Percentiles rank a stretch among this genome's conserved stretches.
These are phyloP conservation scores for Penicilliopsis zonata DNA, from an alignment of 495 filamentous ascomycete species.

Conservation along the genomic window DNA sequence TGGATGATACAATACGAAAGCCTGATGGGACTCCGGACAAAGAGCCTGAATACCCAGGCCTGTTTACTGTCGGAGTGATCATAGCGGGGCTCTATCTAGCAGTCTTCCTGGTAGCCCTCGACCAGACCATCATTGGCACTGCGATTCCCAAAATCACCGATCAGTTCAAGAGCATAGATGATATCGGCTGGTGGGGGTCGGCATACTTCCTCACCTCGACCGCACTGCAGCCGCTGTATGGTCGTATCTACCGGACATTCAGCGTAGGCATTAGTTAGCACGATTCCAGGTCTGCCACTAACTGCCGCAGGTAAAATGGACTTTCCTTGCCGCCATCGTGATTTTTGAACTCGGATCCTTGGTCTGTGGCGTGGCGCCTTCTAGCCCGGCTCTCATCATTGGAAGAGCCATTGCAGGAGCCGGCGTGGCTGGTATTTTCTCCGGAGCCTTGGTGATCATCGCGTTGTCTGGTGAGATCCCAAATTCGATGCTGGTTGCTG, in stretches of 20 bases:
- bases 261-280: constrained; percentile 8
- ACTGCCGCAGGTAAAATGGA: constrained; percentile 28
- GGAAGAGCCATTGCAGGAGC: constrained; percentile 67
- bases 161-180: constrained; percentile 27
- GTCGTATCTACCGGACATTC: constrained; percentile 20
- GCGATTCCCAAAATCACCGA: constrained; percentile 34
- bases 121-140: constrained; percentile 34
- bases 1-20: not conserved
- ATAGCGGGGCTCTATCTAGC: constrained; percentile 32
- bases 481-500: not conserved
- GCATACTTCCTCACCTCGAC: constrained; percentile 23
- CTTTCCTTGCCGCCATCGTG: constrained; percentile 46
- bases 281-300: constrained; percentile 28
- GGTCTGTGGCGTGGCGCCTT: constrained; percentile 57
- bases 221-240: constrained; percentile 19
- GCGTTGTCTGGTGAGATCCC: constrained; percentile 11
- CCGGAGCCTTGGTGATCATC: constrained; percentile 61
- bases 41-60: constrained; percentile 9
- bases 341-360: constrained; percentile 63
- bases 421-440: constrained; percentile 62
- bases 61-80: constrained; percentile 15
- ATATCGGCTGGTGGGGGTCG: constrained; percentile 36
- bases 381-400: constrained; percentile 52
- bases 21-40: not conserved
- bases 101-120: constrained; percentile 38